phyloP scores from a whole-genome alignment of 495 filamentous ascomycete genomes.

The Penicillium maclennaniae region DNA sequence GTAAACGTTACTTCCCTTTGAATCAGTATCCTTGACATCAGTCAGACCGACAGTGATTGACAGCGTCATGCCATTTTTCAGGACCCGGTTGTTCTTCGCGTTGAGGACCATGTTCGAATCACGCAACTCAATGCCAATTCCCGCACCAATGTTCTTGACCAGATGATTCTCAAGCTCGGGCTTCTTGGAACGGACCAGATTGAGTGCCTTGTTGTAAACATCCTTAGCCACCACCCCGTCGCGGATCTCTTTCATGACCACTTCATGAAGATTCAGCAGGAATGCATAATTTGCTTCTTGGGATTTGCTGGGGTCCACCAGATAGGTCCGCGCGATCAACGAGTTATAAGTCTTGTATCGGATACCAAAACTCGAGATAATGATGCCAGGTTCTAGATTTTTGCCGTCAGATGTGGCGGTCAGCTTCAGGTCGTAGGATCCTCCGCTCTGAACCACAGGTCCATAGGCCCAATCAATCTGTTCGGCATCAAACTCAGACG shows the following conservation, averaged over 20 bases:
- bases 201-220: conserved; percentile 82
- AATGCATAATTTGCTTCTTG: conserved; percentile 94
- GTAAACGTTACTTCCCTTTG: conserved; percentile 81
- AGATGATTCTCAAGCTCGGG: conserved; percentile 94
- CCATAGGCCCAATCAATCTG: conserved; percentile 92
- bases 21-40: conserved; percentile 76
- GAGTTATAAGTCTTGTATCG: conserved; percentile 94
- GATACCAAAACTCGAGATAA: conserved; percentile 84
- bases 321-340: conserved; percentile 83
- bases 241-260: conserved; percentile 81
- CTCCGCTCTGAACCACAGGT: conserved; percentile 92
- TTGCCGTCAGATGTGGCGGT: conserved; percentile 70
- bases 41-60: conserved; percentile 81
- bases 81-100: conserved; percentile 70
- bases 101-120: conserved; percentile 79
- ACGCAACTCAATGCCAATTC: conserved; percentile 86
- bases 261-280: conserved; percentile 78
- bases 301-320: conserved; percentile 93
- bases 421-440: conserved; percentile 85
- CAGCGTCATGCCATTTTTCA: conserved; percentile 97
- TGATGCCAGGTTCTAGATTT: conserved; percentile 88
- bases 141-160: conserved; percentile 80
- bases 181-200: conserved; percentile 75
- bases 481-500: conserved; percentile 79
- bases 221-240: conserved; percentile 87